A percentile compares a stretch with the other conserved stretches of the same genome.
Evolutionary conservation across 2,329 filamentous ascomycete species (phyloP).

Genomic region (Fusarium pseudonygamai): DNA sequence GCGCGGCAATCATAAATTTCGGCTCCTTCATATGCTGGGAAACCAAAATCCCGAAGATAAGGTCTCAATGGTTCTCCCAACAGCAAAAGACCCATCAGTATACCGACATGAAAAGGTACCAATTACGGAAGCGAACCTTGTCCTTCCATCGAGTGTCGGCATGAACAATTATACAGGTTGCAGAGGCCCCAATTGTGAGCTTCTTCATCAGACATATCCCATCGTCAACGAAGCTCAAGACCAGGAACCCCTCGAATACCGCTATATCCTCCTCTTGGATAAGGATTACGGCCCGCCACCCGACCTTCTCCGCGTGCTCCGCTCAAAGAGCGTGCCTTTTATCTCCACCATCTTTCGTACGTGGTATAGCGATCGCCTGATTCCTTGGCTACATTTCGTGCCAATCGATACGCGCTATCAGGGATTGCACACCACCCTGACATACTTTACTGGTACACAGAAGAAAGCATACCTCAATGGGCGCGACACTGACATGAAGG

Average conservation of each 20-base stretch:
- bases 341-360: constrained; percentile 77
- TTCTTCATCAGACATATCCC: constrained; percentile 46
- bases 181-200: constrained; percentile 53
- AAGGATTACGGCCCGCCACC: constrained; percentile 72
- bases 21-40: constrained; percentile 75
- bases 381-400: constrained; percentile 83
- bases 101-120: constrained; percentile 67
- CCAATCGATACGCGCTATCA: constrained; percentile 79
- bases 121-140: constrained; percentile 61
- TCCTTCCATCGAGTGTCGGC: constrained; percentile 65
- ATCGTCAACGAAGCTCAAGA: constrained; percentile 52
- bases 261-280: constrained; percentile 78
- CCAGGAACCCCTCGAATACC: constrained; percentile 67
- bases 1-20: constrained; percentile 74
- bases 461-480: constrained; percentile 54
- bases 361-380: constrained; percentile 80
- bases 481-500: constrained; percentile 57
- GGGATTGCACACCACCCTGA: constrained; percentile 76
- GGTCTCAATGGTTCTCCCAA: constrained; percentile 66
- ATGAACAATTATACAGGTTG: constrained; percentile 68
- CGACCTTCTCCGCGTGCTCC: constrained; percentile 69
- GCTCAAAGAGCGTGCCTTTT: constrained; percentile 74
- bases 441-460: constrained; percentile 75
- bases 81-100: constrained; percentile 45
- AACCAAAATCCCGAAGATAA: constrained; percentile 61